Evolutionary conservation across 805 yeast species (phyloP), one percentile per base, ranked within the genome.

Genomic region (Candida khao-thaluensis): DNA sequence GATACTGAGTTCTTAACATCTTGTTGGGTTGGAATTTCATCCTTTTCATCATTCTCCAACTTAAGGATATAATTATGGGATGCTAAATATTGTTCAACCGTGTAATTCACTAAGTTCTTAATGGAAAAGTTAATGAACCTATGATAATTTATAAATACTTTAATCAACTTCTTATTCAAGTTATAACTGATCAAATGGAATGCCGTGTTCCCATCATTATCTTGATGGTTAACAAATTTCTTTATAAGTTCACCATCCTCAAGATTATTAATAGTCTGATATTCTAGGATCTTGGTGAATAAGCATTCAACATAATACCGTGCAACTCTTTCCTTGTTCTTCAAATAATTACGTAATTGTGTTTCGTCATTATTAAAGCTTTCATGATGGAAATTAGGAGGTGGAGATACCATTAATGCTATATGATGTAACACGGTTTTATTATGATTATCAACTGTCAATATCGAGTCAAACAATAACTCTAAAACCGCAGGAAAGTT

Each of bases 191-290:
- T 95, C 40, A 93, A 85, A 56, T 90, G 95, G 44, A 93, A 69
- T 34, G 96, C 90, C 0, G 99, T 93, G 57, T 93, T 96, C 17
- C 99, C 99, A 53, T 90, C 90, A 39, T 79, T 70, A 63, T 93
- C 99, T 47, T 83, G 86, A n/a, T 85, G 84, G 57, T 93, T 91
- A 38, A 91, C 82, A 50, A 93, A 64, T 37, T 66, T 60, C 20
- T 50, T 43, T 22, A 75, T 67, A 14, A 65, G 41, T 18, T 60
- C 57, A 32, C 55, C 53, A 16, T 43, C 30, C 17, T 29, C 31
- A 17, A 33, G 22, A 12, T 54, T 50, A 24, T 38, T 45, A 9
- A 30, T 27, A 4, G 25, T 30, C 37, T 57, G 63, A 40, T 37
- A 43, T 34, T 59, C 64, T 4, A 64, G 50, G 8, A 66, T 49